Percentiles rank a stretch among this genome's conserved stretches.
Evolutionary conservation across 2,329 filamentous ascomycete genomes (phyloP).

Genomic region (Aspergillus fructus): DNA sequence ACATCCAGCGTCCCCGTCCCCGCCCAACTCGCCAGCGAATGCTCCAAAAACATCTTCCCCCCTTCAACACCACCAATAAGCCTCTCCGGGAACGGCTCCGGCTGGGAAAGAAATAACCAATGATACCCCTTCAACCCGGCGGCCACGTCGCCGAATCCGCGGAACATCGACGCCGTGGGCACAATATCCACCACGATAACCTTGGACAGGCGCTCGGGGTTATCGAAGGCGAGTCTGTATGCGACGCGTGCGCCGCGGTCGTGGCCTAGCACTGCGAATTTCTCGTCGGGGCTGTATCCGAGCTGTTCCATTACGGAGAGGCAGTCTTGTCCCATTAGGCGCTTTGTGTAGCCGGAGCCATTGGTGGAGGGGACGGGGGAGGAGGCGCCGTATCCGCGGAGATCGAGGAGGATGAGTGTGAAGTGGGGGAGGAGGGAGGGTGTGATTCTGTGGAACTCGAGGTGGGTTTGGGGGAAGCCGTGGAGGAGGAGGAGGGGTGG

Average conservation of each 20-base stretch:
- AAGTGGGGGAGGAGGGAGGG: neutral
- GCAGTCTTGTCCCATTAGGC: constrained; percentile 1
- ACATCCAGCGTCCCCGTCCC: neutral
- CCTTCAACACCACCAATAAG: neutral
- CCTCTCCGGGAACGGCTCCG: neutral
- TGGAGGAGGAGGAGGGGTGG: constrained; percentile 3
- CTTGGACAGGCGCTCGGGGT: neutral
- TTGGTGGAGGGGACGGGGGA: neutral
- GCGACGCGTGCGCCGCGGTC: constrained; percentile 1
- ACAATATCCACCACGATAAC: neutral
- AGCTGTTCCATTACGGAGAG: neutral
- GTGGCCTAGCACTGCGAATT: neutral
- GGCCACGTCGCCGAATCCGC: neutral
- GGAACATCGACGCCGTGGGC: neutral
- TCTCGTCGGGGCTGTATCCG: neutral
- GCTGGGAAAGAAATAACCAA: constrained; percentile 3
- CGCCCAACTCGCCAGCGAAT: neutral
- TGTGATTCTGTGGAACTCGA: neutral
- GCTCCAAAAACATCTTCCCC: neutral
- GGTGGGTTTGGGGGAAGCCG: constrained; percentile 5
- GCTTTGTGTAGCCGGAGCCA: constrained; percentile 2
- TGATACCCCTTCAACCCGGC: neutral
- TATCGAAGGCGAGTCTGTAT: neutral
- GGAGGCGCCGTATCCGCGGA: constrained; percentile 3
- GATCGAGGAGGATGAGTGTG: constrained; percentile 1